phyloP scores from a whole-genome alignment of 116 monocot species.

The Cymodocea nodosa region DNA sequence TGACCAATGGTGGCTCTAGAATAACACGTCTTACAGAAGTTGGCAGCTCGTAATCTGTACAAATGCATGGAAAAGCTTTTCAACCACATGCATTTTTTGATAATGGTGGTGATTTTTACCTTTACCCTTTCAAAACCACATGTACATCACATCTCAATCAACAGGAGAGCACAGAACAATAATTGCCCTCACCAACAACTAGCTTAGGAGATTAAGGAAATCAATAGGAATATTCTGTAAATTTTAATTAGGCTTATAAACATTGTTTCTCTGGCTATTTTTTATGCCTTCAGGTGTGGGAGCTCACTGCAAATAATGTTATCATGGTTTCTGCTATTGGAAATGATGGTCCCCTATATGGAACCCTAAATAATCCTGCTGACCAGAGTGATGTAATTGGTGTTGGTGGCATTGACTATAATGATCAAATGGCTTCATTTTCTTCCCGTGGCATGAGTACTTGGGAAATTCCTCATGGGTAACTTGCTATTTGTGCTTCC shows the following conservation, averaged over 20 bases:
- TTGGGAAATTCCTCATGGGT: constrained; percentile 99
- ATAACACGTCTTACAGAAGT: too few species aligned
- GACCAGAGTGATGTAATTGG: constrained; percentile 99
- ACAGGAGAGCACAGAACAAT: too few species aligned
- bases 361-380: constrained; percentile 97
- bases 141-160: too few species aligned
- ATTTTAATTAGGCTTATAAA: not conserved
- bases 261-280: not conserved
- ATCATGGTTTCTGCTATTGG: constrained; percentile 99
- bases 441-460: constrained; percentile 99
- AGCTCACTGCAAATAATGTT: constrained; percentile 97
- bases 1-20: too few species aligned
- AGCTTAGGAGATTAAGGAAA: too few species aligned
- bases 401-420: constrained; percentile 98
- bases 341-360: constrained; percentile 98
- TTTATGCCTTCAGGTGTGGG: constrained; percentile 66
- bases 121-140: too few species aligned
- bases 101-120: too few species aligned
- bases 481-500: not conserved
- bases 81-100: too few species aligned
- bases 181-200: too few species aligned
- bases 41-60: too few species aligned
- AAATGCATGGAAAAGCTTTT: too few species aligned
- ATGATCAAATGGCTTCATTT: constrained; percentile 93
- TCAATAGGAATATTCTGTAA: too few species aligned